phyloP scores from a whole-genome alignment of 495 filamentous ascomycete species.

The Barbatosphaeria neglecta region DNA sequence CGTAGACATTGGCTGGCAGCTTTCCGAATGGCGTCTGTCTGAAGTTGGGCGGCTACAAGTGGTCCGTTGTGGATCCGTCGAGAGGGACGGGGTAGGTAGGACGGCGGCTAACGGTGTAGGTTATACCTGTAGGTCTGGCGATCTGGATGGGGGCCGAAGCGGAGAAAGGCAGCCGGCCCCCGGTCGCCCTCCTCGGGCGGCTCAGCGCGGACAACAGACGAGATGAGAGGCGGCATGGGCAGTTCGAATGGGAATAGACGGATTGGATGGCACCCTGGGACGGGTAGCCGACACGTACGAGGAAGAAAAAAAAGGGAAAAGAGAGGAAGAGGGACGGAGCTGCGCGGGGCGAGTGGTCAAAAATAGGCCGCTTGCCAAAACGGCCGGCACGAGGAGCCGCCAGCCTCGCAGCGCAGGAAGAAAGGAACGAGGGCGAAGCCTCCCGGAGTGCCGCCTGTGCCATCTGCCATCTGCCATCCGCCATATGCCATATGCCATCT shows the following conservation, averaged over 20 bases:
- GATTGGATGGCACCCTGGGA: background rate
- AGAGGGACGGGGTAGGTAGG: background rate
- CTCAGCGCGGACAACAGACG: background rate
- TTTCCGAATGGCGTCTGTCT: constrained; percentile 39
- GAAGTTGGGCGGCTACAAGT: constrained; percentile 36
- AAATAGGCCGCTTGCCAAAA: background rate
- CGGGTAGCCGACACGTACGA: background rate
- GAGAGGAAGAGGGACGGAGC: background rate
- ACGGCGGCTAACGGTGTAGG: constrained; percentile 1
- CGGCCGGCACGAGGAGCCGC: background rate
- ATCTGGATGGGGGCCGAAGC: background rate
- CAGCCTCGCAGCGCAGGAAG: background rate
- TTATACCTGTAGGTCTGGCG: background rate
- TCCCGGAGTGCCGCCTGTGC: background rate
- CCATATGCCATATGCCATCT: background rate
- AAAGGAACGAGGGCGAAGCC: background rate
- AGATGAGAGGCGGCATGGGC: background rate
- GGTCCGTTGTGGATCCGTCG: background rate
- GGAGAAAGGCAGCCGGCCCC: background rate
- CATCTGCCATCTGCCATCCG: background rate
- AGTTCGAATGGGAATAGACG: background rate
- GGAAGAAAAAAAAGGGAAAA: background rate
- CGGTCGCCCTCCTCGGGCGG: background rate
- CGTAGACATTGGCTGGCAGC: constrained; percentile 33
- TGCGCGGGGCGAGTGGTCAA: background rate